Percentiles rank a stretch among this genome's conserved stretches.
These are phyloP conservation scores for Baorangia bicolor DNA, from an alignment of 768 basidiomycete species.

Conservation along the genomic window DNA sequence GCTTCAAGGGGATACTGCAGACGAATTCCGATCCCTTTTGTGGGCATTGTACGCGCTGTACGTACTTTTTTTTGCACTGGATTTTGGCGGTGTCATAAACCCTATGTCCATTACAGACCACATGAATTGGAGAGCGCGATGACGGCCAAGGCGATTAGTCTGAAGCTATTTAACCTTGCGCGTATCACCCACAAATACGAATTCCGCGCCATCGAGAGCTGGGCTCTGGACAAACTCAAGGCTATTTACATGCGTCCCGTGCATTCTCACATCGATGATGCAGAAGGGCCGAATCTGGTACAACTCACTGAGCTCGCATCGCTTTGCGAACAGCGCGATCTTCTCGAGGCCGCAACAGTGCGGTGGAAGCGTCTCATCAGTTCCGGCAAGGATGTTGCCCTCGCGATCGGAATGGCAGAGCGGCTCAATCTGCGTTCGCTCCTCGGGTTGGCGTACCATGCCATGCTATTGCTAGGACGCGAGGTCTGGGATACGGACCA, in stretches of 20 bases:
- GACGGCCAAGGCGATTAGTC: constrained; percentile 41
- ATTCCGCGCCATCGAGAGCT: constrained; percentile 44
- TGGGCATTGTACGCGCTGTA: constrained; percentile 55
- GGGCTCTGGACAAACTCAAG: constrained; percentile 44
- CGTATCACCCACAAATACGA: constrained; percentile 50
- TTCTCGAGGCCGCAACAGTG: constrained; percentile 41
- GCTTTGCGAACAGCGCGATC: constrained; percentile 45
- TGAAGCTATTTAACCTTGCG: constrained; percentile 46
- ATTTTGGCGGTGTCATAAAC: constrained; percentile 1
- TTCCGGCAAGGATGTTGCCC: constrained; percentile 44
- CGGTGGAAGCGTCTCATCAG: constrained; percentile 50
- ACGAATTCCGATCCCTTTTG: constrained; percentile 51
- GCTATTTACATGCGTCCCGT: constrained; percentile 34
- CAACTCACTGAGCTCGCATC: constrained; percentile 53
- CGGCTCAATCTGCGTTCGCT: constrained; percentile 45
- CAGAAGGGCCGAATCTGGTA: constrained; percentile 39
- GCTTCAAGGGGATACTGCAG: constrained; percentile 46
- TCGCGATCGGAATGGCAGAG: constrained; percentile 47
- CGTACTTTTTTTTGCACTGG: constrained; percentile 23
- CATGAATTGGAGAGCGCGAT: constrained; percentile 46
- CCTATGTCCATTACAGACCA: constrained; percentile 32
- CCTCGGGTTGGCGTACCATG: constrained; percentile 50
- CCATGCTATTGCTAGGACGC: constrained; percentile 51
- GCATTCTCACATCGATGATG: constrained; percentile 31
- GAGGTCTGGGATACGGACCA: constrained; percentile 47